phyloP scores from a whole-genome alignment of 208 protist genomes.

The Tritrichomonas foetus region DNA sequence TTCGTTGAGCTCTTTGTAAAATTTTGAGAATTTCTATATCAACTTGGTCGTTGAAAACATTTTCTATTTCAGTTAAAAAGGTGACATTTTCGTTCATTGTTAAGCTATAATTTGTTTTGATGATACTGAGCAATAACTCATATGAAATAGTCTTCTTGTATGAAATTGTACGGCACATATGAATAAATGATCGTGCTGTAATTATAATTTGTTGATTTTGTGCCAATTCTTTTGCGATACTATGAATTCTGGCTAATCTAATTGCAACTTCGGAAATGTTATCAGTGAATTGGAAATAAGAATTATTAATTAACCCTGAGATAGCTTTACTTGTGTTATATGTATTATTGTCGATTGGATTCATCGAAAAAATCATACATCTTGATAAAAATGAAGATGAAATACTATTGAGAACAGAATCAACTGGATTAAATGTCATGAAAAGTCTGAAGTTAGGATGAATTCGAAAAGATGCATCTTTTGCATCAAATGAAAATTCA shows the following conservation, averaged over 20 bases:
- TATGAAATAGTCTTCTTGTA: neutral
- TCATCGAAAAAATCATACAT: neutral
- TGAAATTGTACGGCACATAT: neutral
- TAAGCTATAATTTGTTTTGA: neutral
- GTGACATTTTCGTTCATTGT: neutral
- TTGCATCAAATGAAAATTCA: neutral
- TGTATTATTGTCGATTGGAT: neutral
- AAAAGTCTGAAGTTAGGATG: neutral
- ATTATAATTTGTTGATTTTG: neutral
- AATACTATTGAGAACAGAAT: neutral
- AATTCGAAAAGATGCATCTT: neutral
- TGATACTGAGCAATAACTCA: neutral
- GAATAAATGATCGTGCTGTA: neutral
- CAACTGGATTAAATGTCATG: constrained; percentile 38
- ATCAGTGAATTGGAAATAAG: neutral
- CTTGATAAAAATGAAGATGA: neutral
- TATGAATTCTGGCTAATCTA: neutral
- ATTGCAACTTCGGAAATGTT: neutral
- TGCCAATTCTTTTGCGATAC: neutral
- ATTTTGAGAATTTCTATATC: neutral
- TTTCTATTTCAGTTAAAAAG: neutral
- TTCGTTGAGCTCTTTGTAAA: no score
- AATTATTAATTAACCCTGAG: neutral
- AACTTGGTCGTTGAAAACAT: neutral
- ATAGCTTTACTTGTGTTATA: neutral